Conservation (phyloP, 2,329 filamentous ascomycete genomes). For the Botryotinia narcissicola region DNA sequence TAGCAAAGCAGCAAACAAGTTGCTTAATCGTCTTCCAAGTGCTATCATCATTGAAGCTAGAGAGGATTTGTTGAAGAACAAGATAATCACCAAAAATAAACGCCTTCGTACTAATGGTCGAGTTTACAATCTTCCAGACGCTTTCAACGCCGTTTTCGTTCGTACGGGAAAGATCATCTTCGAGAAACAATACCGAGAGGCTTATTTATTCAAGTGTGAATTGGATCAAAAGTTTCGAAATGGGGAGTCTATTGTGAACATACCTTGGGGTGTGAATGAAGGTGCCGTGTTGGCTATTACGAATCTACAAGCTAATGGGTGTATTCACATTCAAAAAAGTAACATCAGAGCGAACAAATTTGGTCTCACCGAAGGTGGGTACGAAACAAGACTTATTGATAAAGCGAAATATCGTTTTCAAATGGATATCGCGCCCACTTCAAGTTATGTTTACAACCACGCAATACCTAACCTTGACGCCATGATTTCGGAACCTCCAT, state of each 20-base stretch:
- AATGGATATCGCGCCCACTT: slow-evolving; percentile 58
- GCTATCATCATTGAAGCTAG: slow-evolving; percentile 28
- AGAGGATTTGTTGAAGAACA: slow-evolving; percentile 28
- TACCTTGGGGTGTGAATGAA: slow-evolving; percentile 49
- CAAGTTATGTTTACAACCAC: slow-evolving; percentile 55
- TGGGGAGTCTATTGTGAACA: slow-evolving; percentile 34
- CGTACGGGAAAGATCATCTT: slow-evolving; percentile 56
- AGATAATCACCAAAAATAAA: slow-evolving; percentile 54
- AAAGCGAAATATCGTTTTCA: slow-evolving; percentile 64
- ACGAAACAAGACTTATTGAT: slow-evolving; percentile 67
- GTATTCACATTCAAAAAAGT: slow-evolving; percentile 52
- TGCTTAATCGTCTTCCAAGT: slow-evolving; percentile 40
- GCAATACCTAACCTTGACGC: slow-evolving; percentile 45
- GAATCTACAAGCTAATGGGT: slow-evolving; percentile 60
- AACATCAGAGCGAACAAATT: slow-evolving; percentile 63
- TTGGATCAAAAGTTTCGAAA: slow-evolving; percentile 52
- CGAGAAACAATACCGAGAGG: slow-evolving; percentile 55
- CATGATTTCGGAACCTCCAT: slow-evolving; percentile 38
- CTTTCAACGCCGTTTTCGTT: slow-evolving; percentile 43
- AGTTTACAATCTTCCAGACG: slow-evolving; percentile 47
- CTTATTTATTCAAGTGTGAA: slow-evolving; percentile 56
- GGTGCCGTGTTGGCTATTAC: slow-evolving; percentile 65
- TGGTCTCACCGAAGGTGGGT: slow-evolving; percentile 69
- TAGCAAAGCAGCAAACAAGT: slow-evolving; percentile 48
- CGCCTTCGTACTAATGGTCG: slow-evolving; percentile 57